Conservation (phyloP, 306 rosid species). For the Quercus ilex region DNA sequence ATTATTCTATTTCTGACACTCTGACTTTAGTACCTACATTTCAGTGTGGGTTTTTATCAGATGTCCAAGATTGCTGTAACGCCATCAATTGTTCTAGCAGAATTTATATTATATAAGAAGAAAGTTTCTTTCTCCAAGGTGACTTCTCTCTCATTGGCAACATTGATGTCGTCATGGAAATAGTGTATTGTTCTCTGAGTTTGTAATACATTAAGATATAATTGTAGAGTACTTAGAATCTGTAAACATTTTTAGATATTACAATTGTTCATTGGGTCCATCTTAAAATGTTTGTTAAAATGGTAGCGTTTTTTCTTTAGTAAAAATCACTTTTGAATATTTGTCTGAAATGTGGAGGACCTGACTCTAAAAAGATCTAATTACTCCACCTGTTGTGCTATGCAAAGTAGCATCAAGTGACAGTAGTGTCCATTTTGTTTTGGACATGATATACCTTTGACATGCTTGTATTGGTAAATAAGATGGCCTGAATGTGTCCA, state of each 20-base stretch:
- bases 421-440: not conserved
- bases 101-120: conserved; percentile 56
- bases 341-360: not conserved
- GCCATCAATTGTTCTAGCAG: conserved; percentile 77
- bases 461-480: not conserved
- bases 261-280: not conserved
- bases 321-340: not conserved
- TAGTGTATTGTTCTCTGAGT: not conserved
- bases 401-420: not conserved
- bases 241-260: not conserved
- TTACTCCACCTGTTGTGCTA: not conserved
- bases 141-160: conserved; percentile 15
- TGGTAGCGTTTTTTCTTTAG: not conserved
- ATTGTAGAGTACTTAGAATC: not conserved
- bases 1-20: conserved; percentile 1
- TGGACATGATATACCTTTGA: not conserved
- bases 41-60: conserved; percentile 92
- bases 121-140: conserved; percentile 69
- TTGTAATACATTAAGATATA: not conserved
- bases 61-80: conserved; percentile 92
- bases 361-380: not conserved
- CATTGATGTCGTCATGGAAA: not conserved
- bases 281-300: not conserved
- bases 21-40: conserved; percentile 33
- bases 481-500: not conserved